Conservation (phyloP, 2,329 filamentous ascomycete species). For the Pseudogymnoascus sp. region DNA sequence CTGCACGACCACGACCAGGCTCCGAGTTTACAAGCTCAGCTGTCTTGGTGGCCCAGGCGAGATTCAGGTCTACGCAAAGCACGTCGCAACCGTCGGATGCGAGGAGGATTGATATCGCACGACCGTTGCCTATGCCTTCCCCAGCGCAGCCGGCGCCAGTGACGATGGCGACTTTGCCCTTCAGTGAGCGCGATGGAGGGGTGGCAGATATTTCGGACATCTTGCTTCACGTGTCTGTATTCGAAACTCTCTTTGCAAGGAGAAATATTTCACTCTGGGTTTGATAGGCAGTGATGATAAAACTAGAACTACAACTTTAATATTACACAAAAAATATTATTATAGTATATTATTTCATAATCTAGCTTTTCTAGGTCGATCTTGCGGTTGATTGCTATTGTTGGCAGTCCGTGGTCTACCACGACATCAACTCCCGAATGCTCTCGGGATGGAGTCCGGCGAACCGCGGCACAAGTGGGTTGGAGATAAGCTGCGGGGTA, state of each 20-base stretch:
- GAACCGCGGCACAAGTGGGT: not conserved
- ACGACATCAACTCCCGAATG: not conserved
- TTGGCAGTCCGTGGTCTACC: not conserved
- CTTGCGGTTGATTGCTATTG: not conserved
- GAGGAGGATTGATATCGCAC: conserved; percentile 48
- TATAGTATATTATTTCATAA: not conserved
- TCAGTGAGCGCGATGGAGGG: conserved; percentile 32
- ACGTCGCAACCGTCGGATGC: conserved; percentile 50
- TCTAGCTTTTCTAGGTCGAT: not conserved
- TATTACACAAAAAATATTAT: not conserved
- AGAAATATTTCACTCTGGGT: not conserved
- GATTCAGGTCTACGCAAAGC: conserved; percentile 47
- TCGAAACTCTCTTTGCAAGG: not conserved
- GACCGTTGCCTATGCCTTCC: conserved; percentile 52
- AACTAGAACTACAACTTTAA: not conserved
- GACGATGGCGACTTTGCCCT: conserved; percentile 42
- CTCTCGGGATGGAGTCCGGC: not conserved
- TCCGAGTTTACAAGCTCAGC: conserved; percentile 20
- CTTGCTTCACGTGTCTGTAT: conserved; percentile 13
- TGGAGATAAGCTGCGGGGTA: not conserved
- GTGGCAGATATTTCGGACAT: not conserved
- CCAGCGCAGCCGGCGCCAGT: conserved; percentile 49
- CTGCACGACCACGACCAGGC: conserved; percentile 29
- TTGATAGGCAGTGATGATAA: not conserved
- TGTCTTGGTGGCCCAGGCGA: conserved; percentile 42